Conservation (phyloP, 305 asterid genomes). For the Solanum hybrid region DNA sequence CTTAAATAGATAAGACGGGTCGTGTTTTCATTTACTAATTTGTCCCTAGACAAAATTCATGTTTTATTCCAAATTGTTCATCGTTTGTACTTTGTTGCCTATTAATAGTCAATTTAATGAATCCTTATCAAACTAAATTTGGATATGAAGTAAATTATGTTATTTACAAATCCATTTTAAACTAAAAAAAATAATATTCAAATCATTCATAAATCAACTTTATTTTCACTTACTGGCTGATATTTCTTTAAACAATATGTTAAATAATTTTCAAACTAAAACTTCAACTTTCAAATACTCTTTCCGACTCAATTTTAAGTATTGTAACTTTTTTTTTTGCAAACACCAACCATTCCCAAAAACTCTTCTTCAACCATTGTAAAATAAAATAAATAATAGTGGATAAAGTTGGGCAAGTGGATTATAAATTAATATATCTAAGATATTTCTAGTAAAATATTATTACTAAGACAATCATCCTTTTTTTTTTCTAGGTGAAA, state of each 20-base stretch:
- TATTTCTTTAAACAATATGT: not conserved
- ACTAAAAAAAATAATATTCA: not conserved
- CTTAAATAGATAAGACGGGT: not conserved
- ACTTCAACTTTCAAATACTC: not conserved
- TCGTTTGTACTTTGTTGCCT: not conserved
- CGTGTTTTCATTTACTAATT: not conserved
- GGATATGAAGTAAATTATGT: not conserved
- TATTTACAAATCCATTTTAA: not conserved
- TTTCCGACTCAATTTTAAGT: not conserved
- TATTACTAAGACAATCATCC: not conserved
- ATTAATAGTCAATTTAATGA: not conserved
- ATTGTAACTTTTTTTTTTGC: not conserved
- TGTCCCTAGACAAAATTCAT: not conserved
- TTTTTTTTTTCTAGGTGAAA: not conserved
- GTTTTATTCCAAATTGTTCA: not conserved
- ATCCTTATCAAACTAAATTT: not conserved
- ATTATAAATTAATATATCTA: not conserved
- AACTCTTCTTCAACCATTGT: not conserved
- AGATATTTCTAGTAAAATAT: not conserved
- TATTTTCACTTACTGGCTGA: not conserved
- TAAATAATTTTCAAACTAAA: not conserved
- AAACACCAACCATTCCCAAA: not conserved
- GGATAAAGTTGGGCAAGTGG: not conserved
- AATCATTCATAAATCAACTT: not conserved
- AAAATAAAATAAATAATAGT: not conserved